Conservation (phyloP, 805 yeast genomes). For the Metschnikowia similis region DNA sequence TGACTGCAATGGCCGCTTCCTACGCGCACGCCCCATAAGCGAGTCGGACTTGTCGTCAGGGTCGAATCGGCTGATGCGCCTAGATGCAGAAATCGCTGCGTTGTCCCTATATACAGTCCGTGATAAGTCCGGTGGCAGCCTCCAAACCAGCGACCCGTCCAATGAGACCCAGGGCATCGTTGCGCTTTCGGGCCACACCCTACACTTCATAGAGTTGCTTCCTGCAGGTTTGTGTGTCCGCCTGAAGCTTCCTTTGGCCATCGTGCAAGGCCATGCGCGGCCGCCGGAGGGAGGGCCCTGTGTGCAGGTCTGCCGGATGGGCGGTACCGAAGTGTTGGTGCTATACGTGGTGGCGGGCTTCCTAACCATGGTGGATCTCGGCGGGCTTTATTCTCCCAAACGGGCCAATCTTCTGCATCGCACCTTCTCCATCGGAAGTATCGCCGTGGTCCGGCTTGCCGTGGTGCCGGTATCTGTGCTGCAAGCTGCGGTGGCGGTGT, state of each 20-base stretch:
- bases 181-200: neutral
- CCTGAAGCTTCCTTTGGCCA: neutral
- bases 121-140: no score
- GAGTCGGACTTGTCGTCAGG: neutral
- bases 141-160: neutral
- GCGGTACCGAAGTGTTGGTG: neutral
- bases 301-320: neutral
- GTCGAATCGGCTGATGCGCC: neutral
- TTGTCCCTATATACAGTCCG: neutral
- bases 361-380: constrained; percentile 7
- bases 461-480: neutral
- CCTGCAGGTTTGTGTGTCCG: neutral
- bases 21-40: neutral
- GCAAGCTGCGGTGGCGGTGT: constrained; percentile 20
- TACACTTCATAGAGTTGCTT: neutral
- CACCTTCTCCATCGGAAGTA: constrained; percentile 12
- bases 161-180: neutral
- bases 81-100: neutral
- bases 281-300: neutral
- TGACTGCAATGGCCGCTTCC: neutral
- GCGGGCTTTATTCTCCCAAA: neutral
- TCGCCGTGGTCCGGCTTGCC: constrained; percentile 12
- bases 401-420: neutral
- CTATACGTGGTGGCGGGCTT: constrained; percentile 8
- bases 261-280: neutral